These are phyloP conservation scores for Solanum hybrid DNA, from an alignment of 305 asterid genomes.

Conservation along the genomic window DNA sequence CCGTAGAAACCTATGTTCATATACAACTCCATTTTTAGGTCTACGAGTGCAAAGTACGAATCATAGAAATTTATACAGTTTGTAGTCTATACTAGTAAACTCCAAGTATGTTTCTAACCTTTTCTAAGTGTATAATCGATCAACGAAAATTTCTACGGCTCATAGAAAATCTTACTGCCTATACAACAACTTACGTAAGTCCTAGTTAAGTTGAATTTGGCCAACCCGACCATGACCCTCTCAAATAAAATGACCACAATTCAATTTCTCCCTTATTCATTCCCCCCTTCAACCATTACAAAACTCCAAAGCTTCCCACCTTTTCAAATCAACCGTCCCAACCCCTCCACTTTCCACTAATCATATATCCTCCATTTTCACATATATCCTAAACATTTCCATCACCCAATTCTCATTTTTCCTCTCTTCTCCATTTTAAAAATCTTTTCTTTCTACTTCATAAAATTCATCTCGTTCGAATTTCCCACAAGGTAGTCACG, in stretches of 20 bases:
- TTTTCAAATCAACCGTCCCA: neutral
- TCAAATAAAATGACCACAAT: neutral
- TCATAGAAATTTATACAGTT: too few species aligned
- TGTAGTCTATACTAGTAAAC: neutral
- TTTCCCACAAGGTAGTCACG: neutral
- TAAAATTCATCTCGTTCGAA: neutral
- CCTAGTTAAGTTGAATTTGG: neutral
- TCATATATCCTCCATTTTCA: neutral
- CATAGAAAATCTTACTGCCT: neutral
- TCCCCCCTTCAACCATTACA: neutral
- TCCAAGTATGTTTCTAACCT: neutral
- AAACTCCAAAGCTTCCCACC: neutral
- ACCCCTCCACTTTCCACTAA: neutral
- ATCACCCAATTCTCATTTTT: neutral
- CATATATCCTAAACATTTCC: neutral
- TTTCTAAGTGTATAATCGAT: neutral
- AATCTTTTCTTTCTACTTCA: neutral
- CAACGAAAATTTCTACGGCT: neutral
- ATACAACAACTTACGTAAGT: neutral
- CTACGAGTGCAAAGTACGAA: neutral
- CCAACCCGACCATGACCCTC: neutral
- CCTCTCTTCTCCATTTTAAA: neutral
- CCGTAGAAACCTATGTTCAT: neutral
- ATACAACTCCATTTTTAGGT: neutral
- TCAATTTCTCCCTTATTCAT: neutral